phyloP scores from a whole-genome alignment of 257 asterid genomes.

The Misopates orontium region DNA sequence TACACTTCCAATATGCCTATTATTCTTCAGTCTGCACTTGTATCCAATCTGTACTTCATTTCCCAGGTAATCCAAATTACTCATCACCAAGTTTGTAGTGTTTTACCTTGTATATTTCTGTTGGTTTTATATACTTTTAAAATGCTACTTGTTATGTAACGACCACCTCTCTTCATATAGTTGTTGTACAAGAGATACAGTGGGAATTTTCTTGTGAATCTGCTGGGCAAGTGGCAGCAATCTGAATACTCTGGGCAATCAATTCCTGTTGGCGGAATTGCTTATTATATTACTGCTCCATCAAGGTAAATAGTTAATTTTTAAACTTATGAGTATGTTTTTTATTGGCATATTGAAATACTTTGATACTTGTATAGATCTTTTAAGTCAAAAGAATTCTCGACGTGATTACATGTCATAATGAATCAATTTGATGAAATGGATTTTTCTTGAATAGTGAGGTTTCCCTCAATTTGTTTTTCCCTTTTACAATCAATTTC shows the following conservation, averaged over 20 bases:
- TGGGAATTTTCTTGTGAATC: slow-evolving; percentile 58
- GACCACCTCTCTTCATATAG: slow-evolving; percentile 33
- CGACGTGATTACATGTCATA: too few species aligned
- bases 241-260: slow-evolving; percentile 71
- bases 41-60: slow-evolving; percentile 70
- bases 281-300: slow-evolving; percentile 70
- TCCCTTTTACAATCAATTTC: slow-evolving; percentile 24
- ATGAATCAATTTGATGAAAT: not conserved
- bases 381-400: too few species aligned
- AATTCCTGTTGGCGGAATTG: slow-evolving; percentile 71
- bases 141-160: not conserved
- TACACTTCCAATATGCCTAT: slow-evolving; percentile 78
- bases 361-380: too few species aligned
- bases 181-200: slow-evolving; percentile 56
- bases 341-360: too few species aligned
- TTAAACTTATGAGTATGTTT: too few species aligned
- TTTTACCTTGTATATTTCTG: not conserved
- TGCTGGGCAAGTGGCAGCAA: slow-evolving; percentile 66
- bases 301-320: slow-evolving; percentile 42
- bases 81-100: not conserved
- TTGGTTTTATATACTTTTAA: not conserved
- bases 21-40: slow-evolving; percentile 75
- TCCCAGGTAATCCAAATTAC: slow-evolving; percentile 52
- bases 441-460: not conserved
- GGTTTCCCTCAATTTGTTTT: not conserved